Conservation (phyloP, 108 stramenopile genomes). For the Hondaea fermentalgiana region DNA sequence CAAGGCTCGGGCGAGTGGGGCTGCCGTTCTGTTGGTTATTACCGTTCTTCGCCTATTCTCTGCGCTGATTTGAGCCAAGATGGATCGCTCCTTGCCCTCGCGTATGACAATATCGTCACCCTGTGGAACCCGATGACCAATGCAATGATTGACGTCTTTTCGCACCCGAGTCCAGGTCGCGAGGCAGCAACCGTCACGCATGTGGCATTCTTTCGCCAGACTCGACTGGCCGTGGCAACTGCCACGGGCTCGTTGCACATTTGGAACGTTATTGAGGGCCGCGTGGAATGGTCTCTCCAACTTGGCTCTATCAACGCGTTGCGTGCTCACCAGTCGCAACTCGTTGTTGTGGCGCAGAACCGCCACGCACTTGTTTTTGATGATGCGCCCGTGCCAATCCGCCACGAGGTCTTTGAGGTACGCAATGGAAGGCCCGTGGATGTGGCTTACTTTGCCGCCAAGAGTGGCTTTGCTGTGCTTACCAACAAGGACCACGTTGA, state of each 20-base stretch:
- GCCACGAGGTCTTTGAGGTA: neutral
- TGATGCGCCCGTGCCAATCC: neutral
- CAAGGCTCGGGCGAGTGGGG: neutral
- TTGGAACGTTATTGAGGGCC: neutral
- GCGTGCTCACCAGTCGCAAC: neutral
- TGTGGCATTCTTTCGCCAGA: slow-evolving; percentile 6
- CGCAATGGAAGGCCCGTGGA: neutral
- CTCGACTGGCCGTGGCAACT: neutral
- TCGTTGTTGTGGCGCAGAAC: neutral
- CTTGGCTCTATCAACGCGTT: neutral
- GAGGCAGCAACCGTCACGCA: neutral
- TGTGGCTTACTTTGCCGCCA: neutral
- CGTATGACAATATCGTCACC: neutral
- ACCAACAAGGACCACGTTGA: neutral
- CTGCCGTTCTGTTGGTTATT: neutral
- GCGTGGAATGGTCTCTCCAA: neutral
- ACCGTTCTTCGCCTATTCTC: neutral
- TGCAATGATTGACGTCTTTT: neutral
- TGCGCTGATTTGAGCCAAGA: neutral
- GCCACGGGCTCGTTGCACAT: neutral
- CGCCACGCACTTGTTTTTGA: neutral
- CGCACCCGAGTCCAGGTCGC: neutral
- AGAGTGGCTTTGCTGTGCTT: neutral
- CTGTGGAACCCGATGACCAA: slow-evolving; percentile 11
- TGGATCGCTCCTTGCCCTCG: neutral